Evolutionary conservation across 2,329 filamentous ascomycete genomes (phyloP), one percentile per base, ranked within the genome.

Genomic region (Westerdykella aurantiaca): DNA sequence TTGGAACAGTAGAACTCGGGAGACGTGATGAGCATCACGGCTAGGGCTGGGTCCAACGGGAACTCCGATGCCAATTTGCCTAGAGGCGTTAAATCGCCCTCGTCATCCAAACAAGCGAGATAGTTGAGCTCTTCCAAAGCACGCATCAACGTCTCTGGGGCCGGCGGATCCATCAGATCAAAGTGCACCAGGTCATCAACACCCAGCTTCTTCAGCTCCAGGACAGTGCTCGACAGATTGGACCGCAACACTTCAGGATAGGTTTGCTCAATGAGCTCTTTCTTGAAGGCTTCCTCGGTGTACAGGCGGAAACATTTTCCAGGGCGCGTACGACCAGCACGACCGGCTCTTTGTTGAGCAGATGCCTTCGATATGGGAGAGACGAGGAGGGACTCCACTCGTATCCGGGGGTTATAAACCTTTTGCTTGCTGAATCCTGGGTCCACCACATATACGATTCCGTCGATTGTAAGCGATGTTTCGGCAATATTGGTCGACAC

Each of bases 391-490:
- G 93, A 97, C 71, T 98, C 93, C 52, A 98, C 90, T 68, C 93
- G 83, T 57, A 95, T 94, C 48, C 93, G 83, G 17, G 93, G 91
- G 69, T 98, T 97, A 76, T 97, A 98, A 50, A 97, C 93, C 71
- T 97, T 98, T 63, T 98, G 93, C 74, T 98, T 98, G 73, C 89
- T 95, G 74, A 98, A 98, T 31, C 93, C 93, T 2, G 93, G 91
- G 61, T 98, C 93, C n/a, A 98, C 91, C 29, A 98, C 93, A 62
- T 96, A 98, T 31, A 98, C 93, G 51, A 98, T 98, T 65, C 93
- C 93, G 63, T 98, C 93, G 48, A 98, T 98, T 38, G 93, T 98
- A 69, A 98, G 80, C 60, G 85, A 91, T 0, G 93, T 98, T 73
- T 98, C 93, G 37, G 93, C 93, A 68, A 98, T 98, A 69, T 98